phyloP scores from a whole-genome alignment of 1,284 basidiomycete genomes.

The Apiotrichum gracile region DNA sequence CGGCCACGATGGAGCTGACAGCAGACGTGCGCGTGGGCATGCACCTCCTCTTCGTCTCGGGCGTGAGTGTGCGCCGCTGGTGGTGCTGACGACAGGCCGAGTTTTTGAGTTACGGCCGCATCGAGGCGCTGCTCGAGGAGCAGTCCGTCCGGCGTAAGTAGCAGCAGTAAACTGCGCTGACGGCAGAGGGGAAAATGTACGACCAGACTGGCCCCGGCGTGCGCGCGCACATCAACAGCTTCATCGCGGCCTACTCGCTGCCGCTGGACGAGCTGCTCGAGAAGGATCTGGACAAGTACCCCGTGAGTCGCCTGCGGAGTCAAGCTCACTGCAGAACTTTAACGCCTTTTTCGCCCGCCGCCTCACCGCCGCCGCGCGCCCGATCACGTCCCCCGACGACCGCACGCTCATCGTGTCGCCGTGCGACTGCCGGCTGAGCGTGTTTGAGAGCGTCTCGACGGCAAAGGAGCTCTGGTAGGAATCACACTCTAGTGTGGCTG shows the following conservation, averaged over 20 bases:
- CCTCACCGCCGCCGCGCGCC: constrained; percentile 61
- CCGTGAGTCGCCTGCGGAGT: constrained; percentile 28
- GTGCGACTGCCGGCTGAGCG: constrained; percentile 69
- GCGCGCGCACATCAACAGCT: constrained; percentile 59
- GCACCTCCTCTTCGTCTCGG: constrained; percentile 63
- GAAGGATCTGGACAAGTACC: constrained; percentile 59
- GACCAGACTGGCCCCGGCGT: constrained; percentile 44
- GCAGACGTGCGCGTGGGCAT: constrained; percentile 55
- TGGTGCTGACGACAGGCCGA: constrained; percentile 47
- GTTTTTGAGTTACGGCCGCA: constrained; percentile 54
- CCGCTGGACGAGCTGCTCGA: constrained; percentile 60
- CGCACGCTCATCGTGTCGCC: constrained; percentile 57
- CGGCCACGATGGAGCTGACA: neutral
- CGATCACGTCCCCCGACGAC: constrained; percentile 58
- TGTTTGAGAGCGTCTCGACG: constrained; percentile 57
- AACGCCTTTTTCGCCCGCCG: constrained; percentile 77
- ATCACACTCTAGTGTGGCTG: neutral
- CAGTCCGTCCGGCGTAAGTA: constrained; percentile 59
- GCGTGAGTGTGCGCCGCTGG: constrained; percentile 17
- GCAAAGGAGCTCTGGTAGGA: constrained; percentile 63
- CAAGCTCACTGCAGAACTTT: constrained; percentile 54
- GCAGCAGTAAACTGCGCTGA: too few relatives aligned
- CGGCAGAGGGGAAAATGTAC: constrained; percentile 46
- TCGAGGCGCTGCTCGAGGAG: constrained; percentile 59
- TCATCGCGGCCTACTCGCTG: constrained; percentile 67